phyloP scores from a whole-genome alignment of 2,329 filamentous ascomycete genomes.

The Rugonectria rugulosa region DNA sequence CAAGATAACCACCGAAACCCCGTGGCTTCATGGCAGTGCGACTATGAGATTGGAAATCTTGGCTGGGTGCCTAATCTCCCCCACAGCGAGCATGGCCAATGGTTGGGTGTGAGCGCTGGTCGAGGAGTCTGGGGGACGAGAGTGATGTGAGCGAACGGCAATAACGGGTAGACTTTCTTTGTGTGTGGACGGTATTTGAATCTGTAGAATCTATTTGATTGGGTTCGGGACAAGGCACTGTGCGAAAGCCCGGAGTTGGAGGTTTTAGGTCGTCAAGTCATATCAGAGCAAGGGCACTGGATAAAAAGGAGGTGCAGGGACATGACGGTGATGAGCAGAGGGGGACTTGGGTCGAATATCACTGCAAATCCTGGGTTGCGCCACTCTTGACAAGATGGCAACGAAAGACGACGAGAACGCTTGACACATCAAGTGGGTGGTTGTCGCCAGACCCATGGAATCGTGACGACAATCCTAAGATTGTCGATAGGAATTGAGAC shows the following conservation, averaged over 20 bases:
- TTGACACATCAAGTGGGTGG: too few species aligned
- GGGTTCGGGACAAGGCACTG: constrained; percentile 37
- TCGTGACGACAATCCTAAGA: neutral
- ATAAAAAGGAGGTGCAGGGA: constrained; percentile 28
- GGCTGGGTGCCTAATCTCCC: constrained; percentile 81
- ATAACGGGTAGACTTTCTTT: constrained; percentile 29
- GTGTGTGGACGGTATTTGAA: constrained; percentile 25
- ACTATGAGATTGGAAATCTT: constrained; percentile 86
- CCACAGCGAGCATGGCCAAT: constrained; percentile 76
- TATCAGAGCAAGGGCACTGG: constrained; percentile 29
- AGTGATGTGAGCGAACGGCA: constrained; percentile 38
- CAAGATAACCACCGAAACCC: constrained; percentile 70
- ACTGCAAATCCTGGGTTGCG: constrained; percentile 5
- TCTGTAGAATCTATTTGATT: constrained; percentile 35
- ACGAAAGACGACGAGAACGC: constrained; percentile 3
- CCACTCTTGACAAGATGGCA: too few species aligned
- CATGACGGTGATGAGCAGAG: constrained; percentile 19
- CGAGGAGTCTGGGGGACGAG: constrained; percentile 82
- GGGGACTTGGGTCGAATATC: constrained; percentile 20
- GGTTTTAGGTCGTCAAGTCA: constrained; percentile 31
- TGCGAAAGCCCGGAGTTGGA: constrained; percentile 38
- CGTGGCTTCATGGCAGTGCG: constrained; percentile 81
- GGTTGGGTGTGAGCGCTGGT: constrained; percentile 83
- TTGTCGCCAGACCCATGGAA: too few species aligned
- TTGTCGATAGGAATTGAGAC: neutral